Percentiles rank a stretch among this genome's conserved stretches.
phyloP scores from a whole-genome alignment of 2,329 filamentous ascomycete species.

The Leptographium radiaticola region DNA sequence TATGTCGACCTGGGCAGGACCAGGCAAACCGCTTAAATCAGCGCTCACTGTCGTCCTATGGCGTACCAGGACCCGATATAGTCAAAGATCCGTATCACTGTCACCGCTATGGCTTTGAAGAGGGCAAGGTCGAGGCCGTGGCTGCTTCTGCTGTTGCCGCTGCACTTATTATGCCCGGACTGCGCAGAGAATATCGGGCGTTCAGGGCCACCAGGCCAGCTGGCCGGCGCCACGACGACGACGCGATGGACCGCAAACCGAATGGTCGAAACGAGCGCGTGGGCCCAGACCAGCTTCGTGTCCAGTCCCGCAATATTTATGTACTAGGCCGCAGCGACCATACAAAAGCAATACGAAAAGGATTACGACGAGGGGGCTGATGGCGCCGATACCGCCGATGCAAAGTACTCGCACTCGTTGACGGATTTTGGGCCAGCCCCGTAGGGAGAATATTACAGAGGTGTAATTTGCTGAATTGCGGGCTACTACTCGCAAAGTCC shows the following conservation, averaged over 20 bases:
- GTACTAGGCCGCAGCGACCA: constrained; percentile 65
- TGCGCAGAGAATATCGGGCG: constrained; percentile 3
- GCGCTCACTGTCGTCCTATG: constrained; percentile 75
- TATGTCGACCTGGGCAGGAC: constrained; percentile 74
- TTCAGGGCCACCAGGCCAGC: constrained; percentile 39
- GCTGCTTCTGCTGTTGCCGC: background rate
- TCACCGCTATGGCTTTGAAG: background rate
- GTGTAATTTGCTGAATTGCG: background rate
- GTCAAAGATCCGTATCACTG: constrained; percentile 3
- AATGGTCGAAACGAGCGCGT: constrained; percentile 67
- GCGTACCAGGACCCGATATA: constrained; percentile 85
- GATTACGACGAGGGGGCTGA: background rate
- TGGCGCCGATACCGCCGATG: background rate
- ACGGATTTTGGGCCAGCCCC: background rate
- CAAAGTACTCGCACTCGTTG: background rate
- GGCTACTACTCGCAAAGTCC: background rate
- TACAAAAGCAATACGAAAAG: constrained; percentile 14
- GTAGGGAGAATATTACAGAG: background rate
- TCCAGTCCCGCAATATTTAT: constrained; percentile 53
- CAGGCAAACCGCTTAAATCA: constrained; percentile 92
- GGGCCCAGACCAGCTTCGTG: constrained; percentile 73
- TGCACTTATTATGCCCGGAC: background rate
- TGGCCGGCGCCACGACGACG: constrained; percentile 47
- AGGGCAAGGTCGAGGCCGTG: constrained; percentile 30
- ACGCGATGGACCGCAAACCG: constrained; percentile 83